Base-by-base conservation (phyloP, 2,329 filamentous ascomycete species). In the Lachnellula willkommii region DNA sequence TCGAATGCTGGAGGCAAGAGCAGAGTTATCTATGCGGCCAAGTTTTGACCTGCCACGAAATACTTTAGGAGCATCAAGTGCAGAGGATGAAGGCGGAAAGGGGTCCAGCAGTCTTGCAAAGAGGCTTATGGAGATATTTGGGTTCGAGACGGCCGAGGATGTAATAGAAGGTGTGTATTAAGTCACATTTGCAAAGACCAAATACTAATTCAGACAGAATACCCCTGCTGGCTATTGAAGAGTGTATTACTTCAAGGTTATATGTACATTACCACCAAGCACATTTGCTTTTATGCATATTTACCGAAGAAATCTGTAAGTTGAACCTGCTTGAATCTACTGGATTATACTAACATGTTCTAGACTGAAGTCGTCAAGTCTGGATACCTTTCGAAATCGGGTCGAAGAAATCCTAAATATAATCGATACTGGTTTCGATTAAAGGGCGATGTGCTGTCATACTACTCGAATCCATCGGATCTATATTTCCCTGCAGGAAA, bases 221-320 rank as follows among this genome's bases (percentile, higher is more conserved):
- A 95, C 69, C 89, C 91, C 8, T 97, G 93, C 73, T 96, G 90
- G 85, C 76, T 97, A 40, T 75, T 97, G 36, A 91, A 96, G 70
- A 96, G 88, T 68, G 90, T 96, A 46, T 77, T 97, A 32, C 79
- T 97, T 8, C 91, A 96, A 69, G 94, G 94, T 5, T 96, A 94
- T 70, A 87, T 99, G 80, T 97, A 97, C 73, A 89, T 99, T 67
- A 97, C 94, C 0, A 79, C 88, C 59, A 88, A 87, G 65, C 94
- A 99, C 69, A 88, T 97, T 59, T 96, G 92, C 73, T 99, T 97
- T 71, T 97, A 96, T 69, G 91, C 94, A 40, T 96, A 96, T 69
- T 80, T 97, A n/a, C 91, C 91, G 6, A 95, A 92, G 77, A 96
- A 94, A 78, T 84, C 88, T 51, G 88, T 89, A 77, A 72, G 85